phyloP scores from a whole-genome alignment of 1,284 basidiomycete species.

The Puccinia coronata region DNA sequence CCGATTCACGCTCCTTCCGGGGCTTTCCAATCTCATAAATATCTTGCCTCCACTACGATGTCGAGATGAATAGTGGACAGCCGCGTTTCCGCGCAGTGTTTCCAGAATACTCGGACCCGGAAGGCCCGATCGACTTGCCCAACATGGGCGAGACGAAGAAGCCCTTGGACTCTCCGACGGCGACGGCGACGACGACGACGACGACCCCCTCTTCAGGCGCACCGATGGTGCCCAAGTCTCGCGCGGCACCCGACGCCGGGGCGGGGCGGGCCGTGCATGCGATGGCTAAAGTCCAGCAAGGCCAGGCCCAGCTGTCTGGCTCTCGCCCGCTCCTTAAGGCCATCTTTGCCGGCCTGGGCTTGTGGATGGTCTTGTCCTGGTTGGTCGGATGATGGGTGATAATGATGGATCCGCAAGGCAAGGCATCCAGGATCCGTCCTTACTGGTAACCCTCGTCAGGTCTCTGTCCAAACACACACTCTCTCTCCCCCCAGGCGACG shows the following conservation, averaged over 20 bases:
- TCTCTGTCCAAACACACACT: too few relatives aligned
- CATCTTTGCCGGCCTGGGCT: slow-evolving; percentile 17
- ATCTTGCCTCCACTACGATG: not conserved
- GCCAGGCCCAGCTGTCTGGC: slow-evolving; percentile 33
- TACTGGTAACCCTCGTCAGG: too few relatives aligned
- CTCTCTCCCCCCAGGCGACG: too few relatives aligned
- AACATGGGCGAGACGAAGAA: slow-evolving; percentile 28
- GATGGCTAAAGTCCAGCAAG: slow-evolving; percentile 43
- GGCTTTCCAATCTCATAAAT: not conserved
- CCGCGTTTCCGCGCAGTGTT: slow-evolving; percentile 5
- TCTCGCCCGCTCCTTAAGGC: slow-evolving; percentile 33
- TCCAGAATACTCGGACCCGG: slow-evolving; percentile 20
- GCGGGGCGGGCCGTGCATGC: slow-evolving; percentile 31
- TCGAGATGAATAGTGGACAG: slow-evolving; percentile 12
- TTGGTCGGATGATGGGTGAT: slow-evolving; percentile 35
- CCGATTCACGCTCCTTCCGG: too few relatives aligned
- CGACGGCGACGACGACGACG: too few relatives aligned
- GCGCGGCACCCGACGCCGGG: not conserved
- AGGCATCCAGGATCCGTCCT: too few relatives aligned
- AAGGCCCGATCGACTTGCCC: slow-evolving; percentile 24
- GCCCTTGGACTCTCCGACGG: not conserved
- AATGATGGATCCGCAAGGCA: too few relatives aligned
- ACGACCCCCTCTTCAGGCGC: not conserved
- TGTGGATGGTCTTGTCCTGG: slow-evolving; percentile 49
- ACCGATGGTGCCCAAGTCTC: not conserved